Base-by-base conservation (phyloP, 495 filamentous ascomycete genomes). In the Annulohypoxylon bovei region DNA sequence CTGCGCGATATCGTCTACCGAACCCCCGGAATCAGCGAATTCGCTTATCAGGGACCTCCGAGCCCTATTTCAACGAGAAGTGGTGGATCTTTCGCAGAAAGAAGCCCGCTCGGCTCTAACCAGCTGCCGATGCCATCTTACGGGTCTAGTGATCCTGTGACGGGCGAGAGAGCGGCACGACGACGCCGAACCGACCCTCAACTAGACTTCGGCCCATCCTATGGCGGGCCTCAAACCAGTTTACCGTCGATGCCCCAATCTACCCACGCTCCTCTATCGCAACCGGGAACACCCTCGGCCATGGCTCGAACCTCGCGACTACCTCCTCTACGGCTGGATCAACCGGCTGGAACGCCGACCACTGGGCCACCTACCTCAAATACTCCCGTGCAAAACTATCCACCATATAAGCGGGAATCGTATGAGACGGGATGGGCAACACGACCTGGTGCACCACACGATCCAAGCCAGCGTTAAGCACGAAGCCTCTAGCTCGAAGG, bases 1-100 rank as follows among this genome's bases (percentile, higher is more conserved):
- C 88, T 90, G 71, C 85, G 90, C n/a, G 88, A 92, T 16, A 79
- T 89, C 11, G 78, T 89, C 8, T 76, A 80, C 59, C 83, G 85
- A 65, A 85, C 86, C 7, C 82, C 86, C 1, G 81, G 84, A 16
- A 81, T 82, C 59, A 81, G 80, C 59, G 81, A 86, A 18, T 76
- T 81, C 33, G 83, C 80, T 5, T 82, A 82, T 28, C 80, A 82
- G 46, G 82, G 77, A 2, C 83, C 84, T 32, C 79, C 82, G 25
- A 87, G 82, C 63, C 86, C 85, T 25, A 58, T 68, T 0, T 77
- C 75, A 32, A 77, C 74, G 4, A 66, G 76, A 47, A 77, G 73
- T 54, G 75, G 54, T 4, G 78, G 68, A 14, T 77, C 76, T 30
- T 80, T 67, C 42, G 58, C 78, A 27, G 81, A 80, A 20, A 75